These are phyloP conservation scores for Penicillium sp. DNA, from an alignment of 2,329 filamentous ascomycete species.

Conservation along the genomic window DNA sequence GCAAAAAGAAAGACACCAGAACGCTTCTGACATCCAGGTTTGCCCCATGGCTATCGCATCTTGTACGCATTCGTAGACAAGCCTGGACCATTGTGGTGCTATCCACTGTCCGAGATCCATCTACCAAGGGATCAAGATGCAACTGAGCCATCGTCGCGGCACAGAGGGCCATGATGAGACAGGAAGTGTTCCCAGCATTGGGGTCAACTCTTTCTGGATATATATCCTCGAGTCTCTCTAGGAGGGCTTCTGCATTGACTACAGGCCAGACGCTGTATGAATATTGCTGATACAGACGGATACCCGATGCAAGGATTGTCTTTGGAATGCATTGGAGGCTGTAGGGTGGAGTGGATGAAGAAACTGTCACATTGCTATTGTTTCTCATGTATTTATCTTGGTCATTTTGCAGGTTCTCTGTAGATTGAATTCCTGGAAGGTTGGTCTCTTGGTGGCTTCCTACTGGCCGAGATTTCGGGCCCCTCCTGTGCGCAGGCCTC, in stretches of 20 bases:
- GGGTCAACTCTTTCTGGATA: conserved; percentile 7
- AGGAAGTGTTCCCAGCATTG: conserved; percentile 10
- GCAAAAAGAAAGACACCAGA: conserved; percentile 31
- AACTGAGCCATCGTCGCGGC: conserved; percentile 34
- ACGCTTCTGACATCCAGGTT: conserved; percentile 21
- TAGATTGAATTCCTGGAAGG: background rate
- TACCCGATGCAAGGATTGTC: conserved; percentile 13
- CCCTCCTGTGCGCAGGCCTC: conserved; percentile 26
- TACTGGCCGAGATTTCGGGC: conserved; percentile 25
- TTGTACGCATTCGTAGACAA: conserved; percentile 24
- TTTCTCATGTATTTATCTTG: background rate
- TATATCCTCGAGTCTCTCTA: conserved; percentile 14
- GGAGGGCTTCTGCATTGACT: conserved; percentile 19
- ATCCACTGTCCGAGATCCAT: conserved; percentile 13
- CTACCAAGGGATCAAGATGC: conserved; percentile 20
- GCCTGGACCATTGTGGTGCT: conserved; percentile 19
- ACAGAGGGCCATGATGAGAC: conserved; percentile 27
- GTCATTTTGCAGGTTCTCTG: background rate
- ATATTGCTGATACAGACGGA: conserved; percentile 22
- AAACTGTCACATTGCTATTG: background rate
- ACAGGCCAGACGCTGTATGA: conserved; percentile 34
- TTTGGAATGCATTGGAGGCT: conserved; percentile 7
- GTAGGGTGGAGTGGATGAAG: background rate
- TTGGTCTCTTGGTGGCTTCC: background rate
- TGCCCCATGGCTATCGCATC: conserved; percentile 12